Evolutionary conservation across 192 early-diverging fungal genomes (phyloP).

Genomic region (Entomortierella beljakovae): DNA sequence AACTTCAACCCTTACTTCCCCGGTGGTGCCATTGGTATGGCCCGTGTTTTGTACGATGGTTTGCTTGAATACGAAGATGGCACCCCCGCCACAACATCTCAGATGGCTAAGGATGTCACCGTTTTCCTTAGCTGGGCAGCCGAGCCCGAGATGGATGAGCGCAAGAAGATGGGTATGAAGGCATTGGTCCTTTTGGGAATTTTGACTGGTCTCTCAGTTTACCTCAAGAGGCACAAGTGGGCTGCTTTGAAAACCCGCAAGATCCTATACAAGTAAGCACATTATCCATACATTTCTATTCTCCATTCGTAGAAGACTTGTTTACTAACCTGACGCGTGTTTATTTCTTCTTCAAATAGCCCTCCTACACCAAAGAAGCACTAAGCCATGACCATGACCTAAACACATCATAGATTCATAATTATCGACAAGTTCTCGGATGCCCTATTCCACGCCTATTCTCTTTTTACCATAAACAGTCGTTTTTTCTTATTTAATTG

Average conservation of each 20-base stretch:
- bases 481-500: conserved; percentile 14
- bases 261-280: conserved; percentile 77
- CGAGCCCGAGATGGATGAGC: conserved; percentile 96
- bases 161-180: conserved; percentile 97
- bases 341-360: conserved; percentile 10
- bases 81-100: conserved; percentile 93
- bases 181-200: conserved; percentile 76
- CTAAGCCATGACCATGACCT: conserved; percentile 10
- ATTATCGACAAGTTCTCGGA: conserved; percentile 15
- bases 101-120: conserved; percentile 97
- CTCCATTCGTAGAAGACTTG: background rate
- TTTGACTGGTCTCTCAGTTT: conserved; percentile 83
- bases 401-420: conserved; percentile 26
- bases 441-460: background rate
- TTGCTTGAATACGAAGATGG: conserved; percentile 96
- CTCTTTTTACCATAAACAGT: background rate
- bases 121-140: conserved; percentile 96
- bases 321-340: background rate
- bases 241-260: conserved; percentile 92
- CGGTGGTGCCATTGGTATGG: conserved; percentile 97
- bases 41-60: conserved; percentile 92
- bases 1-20: conserved; percentile 99
- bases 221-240: conserved; percentile 96
- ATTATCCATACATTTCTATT: background rate
- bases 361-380: conserved; percentile 53